Evolutionary conservation across 73 alveolate genomes (phyloP), one percentile per base, ranked within the genome.

Genomic region (Blepharisma stoltei): DNA sequence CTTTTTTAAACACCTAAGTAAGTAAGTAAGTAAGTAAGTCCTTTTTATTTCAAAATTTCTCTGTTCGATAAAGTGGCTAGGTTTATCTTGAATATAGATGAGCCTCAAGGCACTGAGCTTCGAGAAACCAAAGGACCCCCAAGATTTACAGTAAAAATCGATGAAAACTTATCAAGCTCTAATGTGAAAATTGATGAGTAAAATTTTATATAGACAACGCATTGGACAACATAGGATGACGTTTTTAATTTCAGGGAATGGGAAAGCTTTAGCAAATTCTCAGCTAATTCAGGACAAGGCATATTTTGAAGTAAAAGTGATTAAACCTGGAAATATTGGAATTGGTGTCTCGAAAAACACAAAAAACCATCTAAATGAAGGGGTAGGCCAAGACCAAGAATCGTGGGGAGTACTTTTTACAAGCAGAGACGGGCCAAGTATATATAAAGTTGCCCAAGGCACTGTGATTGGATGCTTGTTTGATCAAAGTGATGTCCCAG

Each of bases 171-270:
- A 11, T 18, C 48, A 9, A 18, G 48, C 11, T 14, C 48, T 18
- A n/a, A 38, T 18, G 73, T 60, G 47, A 60, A 25, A 38, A 60
- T 60, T 38, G 23, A 14, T 60, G 73, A 60, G 73, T 60, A 25
- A 60, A 32, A 9, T 14, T 60, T 60, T 60, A 60, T 60, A 9
- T 20, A 60, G 73, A 60, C 73, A 60, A 38, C 14, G 23, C 14
- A 25, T 60, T 25, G 73, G 73, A 8, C 73, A 60, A 25, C 73
- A 60, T 60, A n/a, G 73, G 18, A 60, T 60, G 73, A 60, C 73
- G 6, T 60, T 60, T 25, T 14, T 14, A 8, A 25, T 60, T 38
- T 14, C 73, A 18, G 73, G 73, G 23, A 8, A 60, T 18, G 73
- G 73, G 14, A 60, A 60, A 25, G 73, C 73, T 20, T 25, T 60